Base-by-base conservation (phyloP, 192 early-diverging fungal genomes). In the Coemansia sp. region DNA sequence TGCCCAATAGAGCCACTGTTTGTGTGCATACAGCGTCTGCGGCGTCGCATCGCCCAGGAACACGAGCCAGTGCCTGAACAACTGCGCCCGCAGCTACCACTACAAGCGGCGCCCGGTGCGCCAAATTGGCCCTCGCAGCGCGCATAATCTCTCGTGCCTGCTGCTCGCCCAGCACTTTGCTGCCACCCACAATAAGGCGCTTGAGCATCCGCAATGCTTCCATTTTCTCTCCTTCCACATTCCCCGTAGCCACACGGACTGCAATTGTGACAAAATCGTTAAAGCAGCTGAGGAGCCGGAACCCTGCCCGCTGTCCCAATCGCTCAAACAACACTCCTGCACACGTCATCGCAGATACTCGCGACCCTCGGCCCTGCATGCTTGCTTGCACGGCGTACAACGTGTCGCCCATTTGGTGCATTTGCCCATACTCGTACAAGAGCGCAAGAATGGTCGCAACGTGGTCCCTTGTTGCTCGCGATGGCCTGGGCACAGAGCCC, bases 311-410 rank as follows among this genome's bases (percentile, higher is more conserved):
- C 1, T 34, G 37, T 1, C 68, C 91, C 8, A 91, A 69, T 1
- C 86, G 81, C 57, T 92, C 91, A 65, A 93, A 89, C 21, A 97
- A 74, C 20, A 83, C 82, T 1, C 95, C 94, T 5, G 91, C 83
- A 37, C 86, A 87, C 54, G 86, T 72, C 14, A 96, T 84, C 0
- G 91, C 86, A 1, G 91, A 86, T 2, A 92, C 89, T 14, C 67
- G 15, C 17, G 61, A 36, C 20, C 55, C 46, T 8, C 48, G 21
- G 21, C 57, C 49, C 26, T 51, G 55, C 61, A 77, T 63, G 10
- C 49, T 28, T 1, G 48, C 34, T 21, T 77, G 79, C 11, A 82
- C 61, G 5, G 71, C 74, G 26, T 69, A 50, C 6, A 82, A 62
- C 0, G 61, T 28, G 2, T 64, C 64, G 61, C 71, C 74, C 58